Conservation (phyloP, 2,329 filamentous ascomycete genomes). For the Aspergillus sp. region DNA sequence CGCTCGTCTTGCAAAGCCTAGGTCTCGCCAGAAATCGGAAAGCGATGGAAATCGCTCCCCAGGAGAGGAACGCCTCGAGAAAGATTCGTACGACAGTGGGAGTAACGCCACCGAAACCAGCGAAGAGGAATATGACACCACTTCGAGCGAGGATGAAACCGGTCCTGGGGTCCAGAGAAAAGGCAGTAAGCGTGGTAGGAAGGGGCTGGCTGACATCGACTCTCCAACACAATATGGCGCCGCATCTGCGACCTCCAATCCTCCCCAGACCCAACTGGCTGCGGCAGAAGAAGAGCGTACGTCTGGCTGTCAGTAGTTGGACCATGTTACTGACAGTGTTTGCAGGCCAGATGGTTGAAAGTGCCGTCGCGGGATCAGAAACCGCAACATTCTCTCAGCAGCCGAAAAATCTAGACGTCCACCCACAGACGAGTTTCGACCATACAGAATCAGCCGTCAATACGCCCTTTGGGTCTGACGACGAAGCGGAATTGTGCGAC, state of each 20-base stretch:
- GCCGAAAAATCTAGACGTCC: conserved; percentile 48
- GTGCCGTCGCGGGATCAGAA: conserved; percentile 34
- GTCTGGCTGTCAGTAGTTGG: conserved; percentile 20
- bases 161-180: conserved; percentile 28
- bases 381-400: conserved; percentile 9
- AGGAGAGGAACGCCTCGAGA: conserved; percentile 52
- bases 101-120: conserved; percentile 55
- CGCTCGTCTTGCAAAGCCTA: conserved; percentile 52
- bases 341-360: conserved; percentile 46
- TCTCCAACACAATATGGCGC: conserved; percentile 16
- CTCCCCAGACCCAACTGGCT: conserved; percentile 54
- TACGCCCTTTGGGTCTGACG: conserved; percentile 68
- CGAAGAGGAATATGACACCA: conserved; percentile 47
- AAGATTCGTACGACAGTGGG: conserved; percentile 61
- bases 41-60: conserved; percentile 37
- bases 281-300: conserved; percentile 71
- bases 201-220: conserved; percentile 18
- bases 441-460: conserved; percentile 45
- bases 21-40: conserved; percentile 9
- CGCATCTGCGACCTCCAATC: conserved; percentile 28
- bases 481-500: conserved; percentile 73
- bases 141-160: conserved; percentile 58
- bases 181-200: conserved; percentile 21
- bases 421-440: conserved; percentile 77
- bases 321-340: not conserved